Evolutionary conservation across 768 basidiomycete genomes (phyloP).

Genomic region (Boletus pseudo-olivaceus): DNA sequence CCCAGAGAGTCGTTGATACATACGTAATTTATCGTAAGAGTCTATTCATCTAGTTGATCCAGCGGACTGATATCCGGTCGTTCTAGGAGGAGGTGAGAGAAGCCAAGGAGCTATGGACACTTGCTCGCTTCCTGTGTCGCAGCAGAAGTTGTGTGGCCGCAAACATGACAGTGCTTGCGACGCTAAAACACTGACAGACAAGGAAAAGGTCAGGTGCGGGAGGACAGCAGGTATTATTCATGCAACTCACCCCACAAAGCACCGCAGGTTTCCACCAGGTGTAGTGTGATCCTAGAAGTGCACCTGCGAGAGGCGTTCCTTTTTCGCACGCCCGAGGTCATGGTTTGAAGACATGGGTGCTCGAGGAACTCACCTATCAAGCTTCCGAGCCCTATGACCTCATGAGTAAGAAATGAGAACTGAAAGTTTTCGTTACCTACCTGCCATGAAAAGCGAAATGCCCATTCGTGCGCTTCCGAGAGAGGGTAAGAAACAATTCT

Average conservation of each 20-base stretch:
- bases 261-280: slow-evolving; percentile 55
- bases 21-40: too few relatives aligned
- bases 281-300: slow-evolving; percentile 47
- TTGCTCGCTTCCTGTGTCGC: neutral
- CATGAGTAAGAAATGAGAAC: neutral
- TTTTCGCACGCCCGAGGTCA: slow-evolving; percentile 23
- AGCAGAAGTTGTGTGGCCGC: slow-evolving; percentile 3
- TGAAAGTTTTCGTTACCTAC: slow-evolving; percentile 24
- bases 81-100: neutral
- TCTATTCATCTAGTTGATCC: too few relatives aligned
- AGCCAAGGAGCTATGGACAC: neutral
- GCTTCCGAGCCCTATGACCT: slow-evolving; percentile 22
- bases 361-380: slow-evolving; percentile 15
- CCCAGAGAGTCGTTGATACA: too few relatives aligned
- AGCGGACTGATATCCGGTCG: too few relatives aligned
- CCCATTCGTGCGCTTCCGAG: slow-evolving; percentile 37
- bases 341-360: slow-evolving; percentile 1
- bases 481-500: slow-evolving; percentile 14
- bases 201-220: too few relatives aligned
- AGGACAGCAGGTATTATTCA: too few relatives aligned
- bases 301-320: slow-evolving; percentile 57
- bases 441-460: slow-evolving; percentile 46
- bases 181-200: too few relatives aligned
- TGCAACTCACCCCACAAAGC: slow-evolving; percentile 43
- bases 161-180: slow-evolving; percentile 17